Evolutionary conservation across 352 stramenopile species (phyloP), one percentile per base, ranked within the genome.

Genomic region (Phytophthora multivora): DNA sequence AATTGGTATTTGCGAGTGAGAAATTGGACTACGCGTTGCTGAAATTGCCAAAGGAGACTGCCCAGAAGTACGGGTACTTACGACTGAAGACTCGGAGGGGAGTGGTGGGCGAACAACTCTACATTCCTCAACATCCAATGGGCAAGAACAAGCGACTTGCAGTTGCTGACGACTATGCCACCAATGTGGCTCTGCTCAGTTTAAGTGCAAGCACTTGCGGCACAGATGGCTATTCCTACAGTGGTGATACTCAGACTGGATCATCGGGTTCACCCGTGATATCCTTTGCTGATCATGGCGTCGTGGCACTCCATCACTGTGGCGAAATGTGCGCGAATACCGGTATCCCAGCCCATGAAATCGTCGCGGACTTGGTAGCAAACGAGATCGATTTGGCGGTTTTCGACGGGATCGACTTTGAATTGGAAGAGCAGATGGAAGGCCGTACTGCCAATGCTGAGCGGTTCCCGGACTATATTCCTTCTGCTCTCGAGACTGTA

Each of bases 221-320:
- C 10, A 31, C 36, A 4, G 59, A 50, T 0, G 79, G 76, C 1
- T 82, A 86, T 43, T 71, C 68, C 13, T 88, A 90, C 63, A 86
- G 73, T 30, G 78, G 68, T 19, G 83, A 92, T 36, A 92, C 80
- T 10, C 70, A 90, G 11, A 73, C 53, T n/a, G 80, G 79, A 4
- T 89, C 80, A 2, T 89, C 80, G 0, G 80, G 83, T 0, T 87
- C 83, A 6, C 83, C 80, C 0, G 76, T 90, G 0, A 31, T 92
- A 11, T 77, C 76, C 4, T 69, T 59, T 3, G 28, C 36, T 0
- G 77, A 90, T 51, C 69, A 88, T 46, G 67, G 73, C 5, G 80
- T 92, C n/a, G 69, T 89, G 36, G 80, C 75, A 18, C 76, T 90
- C 21, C 79, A 92, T 39, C 80, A 88, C 51, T 90, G 83, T 61